Percentiles rank a stretch among this genome's conserved stretches.
These are phyloP conservation scores for Verticillium zaregamsianum DNA, from an alignment of 2,329 filamentous ascomycete genomes.

Conservation along the genomic window DNA sequence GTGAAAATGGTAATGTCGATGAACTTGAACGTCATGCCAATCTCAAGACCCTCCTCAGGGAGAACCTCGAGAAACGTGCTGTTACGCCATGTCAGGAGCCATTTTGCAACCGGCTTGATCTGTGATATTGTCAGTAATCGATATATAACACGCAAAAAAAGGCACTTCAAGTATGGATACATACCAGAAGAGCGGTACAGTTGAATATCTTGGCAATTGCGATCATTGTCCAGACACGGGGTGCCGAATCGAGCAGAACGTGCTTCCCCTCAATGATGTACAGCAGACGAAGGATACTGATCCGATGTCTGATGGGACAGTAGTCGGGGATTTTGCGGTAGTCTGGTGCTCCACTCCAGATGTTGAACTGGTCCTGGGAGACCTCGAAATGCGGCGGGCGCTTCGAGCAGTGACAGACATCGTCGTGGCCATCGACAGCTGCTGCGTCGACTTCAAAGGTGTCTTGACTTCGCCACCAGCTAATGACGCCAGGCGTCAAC, in stretches of 20 bases:
- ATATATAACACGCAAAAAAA: neutral
- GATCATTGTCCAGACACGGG: slow-evolving; percentile 63
- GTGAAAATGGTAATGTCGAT: slow-evolving; percentile 39
- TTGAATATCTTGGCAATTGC: slow-evolving; percentile 58
- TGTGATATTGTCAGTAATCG: slow-evolving; percentile 6
- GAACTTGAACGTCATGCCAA: slow-evolving; percentile 46
- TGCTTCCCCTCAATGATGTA: slow-evolving; percentile 51
- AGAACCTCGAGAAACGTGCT: slow-evolving; percentile 57
- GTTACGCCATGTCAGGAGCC: slow-evolving; percentile 54
- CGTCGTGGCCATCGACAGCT: slow-evolving; percentile 36
- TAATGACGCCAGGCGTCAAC: slow-evolving; percentile 49
- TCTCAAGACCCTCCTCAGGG: slow-evolving; percentile 56
- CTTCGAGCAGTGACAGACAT: slow-evolving; percentile 28
- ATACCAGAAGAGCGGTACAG: slow-evolving; percentile 33
- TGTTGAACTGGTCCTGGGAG: neutral
- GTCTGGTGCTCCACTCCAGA: slow-evolving; percentile 11
- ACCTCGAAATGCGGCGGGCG: neutral
- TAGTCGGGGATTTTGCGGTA: slow-evolving; percentile 51
- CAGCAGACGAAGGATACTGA: slow-evolving; percentile 59
- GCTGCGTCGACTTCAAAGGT: slow-evolving; percentile 25
- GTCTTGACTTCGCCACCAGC: slow-evolving; percentile 44
- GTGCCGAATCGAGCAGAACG: slow-evolving; percentile 58
- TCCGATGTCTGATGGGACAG: slow-evolving; percentile 58
- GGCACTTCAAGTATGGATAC: neutral
- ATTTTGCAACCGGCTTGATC: slow-evolving; percentile 48